A percentile compares a stretch with the other conserved stretches of the same genome.
Evolutionary conservation across 257 asterid species (phyloP).

Genomic region (Solanum appendiculatum): DNA sequence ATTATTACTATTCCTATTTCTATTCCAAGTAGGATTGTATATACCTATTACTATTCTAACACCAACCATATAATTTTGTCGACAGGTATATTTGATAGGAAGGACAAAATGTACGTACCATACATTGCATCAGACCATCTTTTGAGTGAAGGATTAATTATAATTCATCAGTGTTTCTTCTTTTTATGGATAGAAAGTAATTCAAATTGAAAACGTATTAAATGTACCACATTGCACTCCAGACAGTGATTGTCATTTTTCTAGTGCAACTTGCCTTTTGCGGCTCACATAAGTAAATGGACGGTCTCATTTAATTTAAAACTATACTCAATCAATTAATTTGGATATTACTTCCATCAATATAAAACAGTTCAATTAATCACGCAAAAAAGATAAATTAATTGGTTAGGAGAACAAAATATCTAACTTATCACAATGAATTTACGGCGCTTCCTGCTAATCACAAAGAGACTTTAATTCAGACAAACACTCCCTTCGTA

Average conservation of each 20-base stretch:
- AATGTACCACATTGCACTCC: not conserved
- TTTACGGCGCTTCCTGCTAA: not conserved
- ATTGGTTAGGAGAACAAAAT: not conserved
- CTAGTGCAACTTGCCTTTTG: not conserved
- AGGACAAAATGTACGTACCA: not conserved
- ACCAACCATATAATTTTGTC: not conserved
- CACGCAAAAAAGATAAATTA: not conserved
- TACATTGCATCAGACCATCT: not conserved
- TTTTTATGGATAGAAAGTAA: not conserved
- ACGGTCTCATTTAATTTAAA: not conserved
- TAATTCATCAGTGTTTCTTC: not conserved
- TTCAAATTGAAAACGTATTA: not conserved
- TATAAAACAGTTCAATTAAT: not conserved
- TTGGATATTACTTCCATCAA: not conserved
- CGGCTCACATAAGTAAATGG: not conserved
- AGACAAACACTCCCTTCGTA: not conserved
- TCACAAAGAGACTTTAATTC: not conserved
- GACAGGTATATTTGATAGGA: not conserved
- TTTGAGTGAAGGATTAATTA: not conserved
- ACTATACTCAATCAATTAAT: no score
- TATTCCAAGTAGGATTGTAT: no score
- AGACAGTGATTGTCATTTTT: not conserved
- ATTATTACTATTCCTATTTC: no score
- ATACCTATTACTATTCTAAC: no score
- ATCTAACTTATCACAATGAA: not conserved